Evolutionary conservation across 1,284 basidiomycete species (phyloP), one percentile per base, ranked within the genome.

Genomic region (Ceratobasidium sp.): DNA sequence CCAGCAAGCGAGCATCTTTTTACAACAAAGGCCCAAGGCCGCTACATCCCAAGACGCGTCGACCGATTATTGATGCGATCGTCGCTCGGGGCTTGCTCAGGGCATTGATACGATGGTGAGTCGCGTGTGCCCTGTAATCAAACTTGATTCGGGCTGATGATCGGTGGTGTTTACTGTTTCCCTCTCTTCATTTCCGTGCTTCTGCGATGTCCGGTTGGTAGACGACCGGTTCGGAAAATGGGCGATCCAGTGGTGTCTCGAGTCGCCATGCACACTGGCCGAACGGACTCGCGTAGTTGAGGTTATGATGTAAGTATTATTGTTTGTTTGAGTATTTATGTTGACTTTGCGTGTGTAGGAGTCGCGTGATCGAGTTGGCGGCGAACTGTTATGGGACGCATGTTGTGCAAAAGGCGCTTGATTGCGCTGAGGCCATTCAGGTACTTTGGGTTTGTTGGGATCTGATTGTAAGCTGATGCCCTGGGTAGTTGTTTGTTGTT

Each of bases 71-170:
- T 12, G 93, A 94, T 82, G 93, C 94, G 65, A 94, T 94, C 78
- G 94, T 93, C 78, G 33, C 33, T 50, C 89, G 91, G 26, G 93
- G 93, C 0, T 93, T 78, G 33, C 33, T 50, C 89, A 91, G 26
- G 93, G 93, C 0, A 93, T 92, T 80, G 94, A 95, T 83, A 94
- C 94, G 93, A 95, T 95, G 93, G 93, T 93, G 78, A 92, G 94
- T 83, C 87, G 92, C 44, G 2, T 33, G 33, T 33, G 33, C 33
- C 33, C 13, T 56, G 50, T 20, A 15, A 40, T 33, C 12, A 61
- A 38, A 1, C 40, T 52, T 52, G 50, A 26, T 62, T 17, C 28
- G 38, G 54, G 38, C 46, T 77, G 48, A 64, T 52, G 57, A 20
- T 17, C 6, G 13, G 15, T 5, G 50, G 50, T 6, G 17, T 52